phyloP scores from a whole-genome alignment of 2,329 filamentous ascomycete species.

The Clonostachys solani region DNA sequence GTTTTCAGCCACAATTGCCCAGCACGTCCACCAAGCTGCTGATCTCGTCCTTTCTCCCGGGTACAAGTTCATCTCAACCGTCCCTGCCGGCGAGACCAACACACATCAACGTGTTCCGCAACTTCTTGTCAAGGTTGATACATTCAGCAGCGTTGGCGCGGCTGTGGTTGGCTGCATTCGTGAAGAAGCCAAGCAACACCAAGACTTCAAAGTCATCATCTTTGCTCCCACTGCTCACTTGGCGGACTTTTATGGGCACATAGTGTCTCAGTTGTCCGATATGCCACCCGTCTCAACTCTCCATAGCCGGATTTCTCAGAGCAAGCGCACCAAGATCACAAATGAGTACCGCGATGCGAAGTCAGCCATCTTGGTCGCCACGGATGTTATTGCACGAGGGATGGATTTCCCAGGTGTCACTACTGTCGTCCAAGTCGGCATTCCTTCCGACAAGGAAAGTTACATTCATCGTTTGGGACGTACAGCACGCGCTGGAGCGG shows the following conservation, averaged over 20 bases:
- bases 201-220: constrained; percentile 76
- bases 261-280: constrained; percentile 34
- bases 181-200: constrained; percentile 31
- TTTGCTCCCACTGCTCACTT: constrained; percentile 64
- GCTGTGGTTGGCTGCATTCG: constrained; percentile 52
- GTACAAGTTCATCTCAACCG: constrained; percentile 81
- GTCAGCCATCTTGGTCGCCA: constrained; percentile 87
- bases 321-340: constrained; percentile 97
- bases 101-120: constrained; percentile 78
- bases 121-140: constrained; percentile 62
- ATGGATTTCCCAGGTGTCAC: constrained; percentile 92
- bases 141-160: constrained; percentile 62
- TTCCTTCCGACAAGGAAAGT: constrained; percentile 82
- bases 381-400: constrained; percentile 91
- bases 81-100: constrained; percentile 68
- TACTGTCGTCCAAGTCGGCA: constrained; percentile 95
- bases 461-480: constrained; percentile 96
- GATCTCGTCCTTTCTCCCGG: constrained; percentile 60
- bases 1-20: constrained; percentile 88
- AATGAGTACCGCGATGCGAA: constrained; percentile 85
- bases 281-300: constrained; percentile 76
- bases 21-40: constrained; percentile 74
- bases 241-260: constrained; percentile 43
- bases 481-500: constrained; percentile 78
- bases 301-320: constrained; percentile 96